These are phyloP conservation scores for Fusarium torreyae DNA, from an alignment of 2,329 filamentous ascomycete genomes.

Conservation along the genomic window DNA sequence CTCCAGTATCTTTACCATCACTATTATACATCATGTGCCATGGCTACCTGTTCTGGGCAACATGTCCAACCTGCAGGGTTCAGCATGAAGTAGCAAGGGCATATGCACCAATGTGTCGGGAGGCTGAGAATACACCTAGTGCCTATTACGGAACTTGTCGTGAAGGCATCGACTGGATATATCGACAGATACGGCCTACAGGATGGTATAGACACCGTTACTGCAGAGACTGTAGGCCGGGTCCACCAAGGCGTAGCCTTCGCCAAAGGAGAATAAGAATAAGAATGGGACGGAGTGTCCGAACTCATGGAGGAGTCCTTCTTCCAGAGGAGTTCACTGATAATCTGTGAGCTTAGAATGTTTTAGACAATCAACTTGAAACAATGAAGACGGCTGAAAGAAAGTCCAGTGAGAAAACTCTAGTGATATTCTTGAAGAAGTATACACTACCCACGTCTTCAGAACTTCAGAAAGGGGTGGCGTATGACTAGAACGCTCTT, in stretches of 20 bases:
- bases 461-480: no score
- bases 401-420: no score
- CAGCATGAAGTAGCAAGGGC: conserved; percentile 30
- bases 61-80: conserved; percentile 22
- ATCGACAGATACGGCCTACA: conserved; percentile 4
- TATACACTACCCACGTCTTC: no score
- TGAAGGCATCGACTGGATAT: conserved; percentile 3
- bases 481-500: no score
- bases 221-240: conserved; percentile 22
- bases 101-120: conserved; percentile 24
- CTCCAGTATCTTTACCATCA: no score
- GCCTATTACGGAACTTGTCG: conserved; percentile 23
- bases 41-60: conserved; percentile 29
- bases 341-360: neutral
- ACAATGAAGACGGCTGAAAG: no score
- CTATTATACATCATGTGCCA: conserved; percentile 17
- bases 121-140: conserved; percentile 5
- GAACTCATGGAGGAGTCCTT: neutral
- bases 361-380: neutral
- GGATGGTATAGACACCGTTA: conserved; percentile 23
- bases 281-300: neutral
- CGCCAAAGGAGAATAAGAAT: conserved; percentile 7
- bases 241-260: neutral
- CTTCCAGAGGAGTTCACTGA: conserved; percentile 1
- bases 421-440: no score